Evolutionary conservation across 106 monocot genomes (phyloP).

Genomic region (Acanthochlamys bracteata): DNA sequence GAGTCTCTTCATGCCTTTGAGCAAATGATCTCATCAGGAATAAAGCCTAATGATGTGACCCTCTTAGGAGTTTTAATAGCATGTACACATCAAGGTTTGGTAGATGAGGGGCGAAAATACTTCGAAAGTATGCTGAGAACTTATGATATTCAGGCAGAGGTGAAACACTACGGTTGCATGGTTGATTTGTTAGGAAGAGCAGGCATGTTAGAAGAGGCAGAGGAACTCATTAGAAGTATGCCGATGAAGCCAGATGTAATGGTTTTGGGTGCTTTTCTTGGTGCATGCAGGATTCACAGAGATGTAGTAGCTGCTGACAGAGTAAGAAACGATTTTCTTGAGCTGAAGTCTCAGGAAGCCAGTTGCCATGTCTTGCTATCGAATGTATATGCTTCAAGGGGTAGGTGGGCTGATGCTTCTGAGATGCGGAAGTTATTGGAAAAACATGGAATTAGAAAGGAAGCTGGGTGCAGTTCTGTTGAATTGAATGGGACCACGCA

Average conservation of each 20-base stretch:
- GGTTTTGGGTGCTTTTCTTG: constrained; percentile 57
- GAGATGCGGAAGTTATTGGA: constrained; percentile 35
- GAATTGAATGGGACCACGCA: constrained; percentile 36
- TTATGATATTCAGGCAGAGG: constrained; percentile 37
- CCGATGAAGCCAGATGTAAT: constrained; percentile 54
- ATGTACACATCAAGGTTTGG: constrained; percentile 69
- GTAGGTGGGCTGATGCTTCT: constrained; percentile 51
- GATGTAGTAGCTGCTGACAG: constrained; percentile 41
- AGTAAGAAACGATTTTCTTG: constrained; percentile 24
- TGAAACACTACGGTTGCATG: constrained; percentile 81
- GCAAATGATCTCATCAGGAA: constrained; percentile 24
- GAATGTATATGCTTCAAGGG: constrained; percentile 60
- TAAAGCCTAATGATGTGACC: constrained; percentile 38
- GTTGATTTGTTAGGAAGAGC: constrained; percentile 61
- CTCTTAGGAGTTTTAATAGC: constrained; percentile 28
- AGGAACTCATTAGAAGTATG: constrained; percentile 38
- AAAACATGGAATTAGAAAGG: constrained; percentile 35
- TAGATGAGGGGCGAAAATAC: constrained; percentile 35
- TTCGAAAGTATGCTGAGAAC: constrained; percentile 43
- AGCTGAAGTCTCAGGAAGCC: constrained; percentile 22
- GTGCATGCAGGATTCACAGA: constrained; percentile 58
- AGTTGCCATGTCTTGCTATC: constrained; percentile 61
- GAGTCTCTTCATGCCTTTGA: constrained; percentile 30
- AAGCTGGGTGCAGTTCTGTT: constrained; percentile 52
- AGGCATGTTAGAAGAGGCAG: constrained; percentile 57